Base-by-base conservation (phyloP, 2,329 filamentous ascomycete genomes). In the Thelonectria discophora region DNA sequence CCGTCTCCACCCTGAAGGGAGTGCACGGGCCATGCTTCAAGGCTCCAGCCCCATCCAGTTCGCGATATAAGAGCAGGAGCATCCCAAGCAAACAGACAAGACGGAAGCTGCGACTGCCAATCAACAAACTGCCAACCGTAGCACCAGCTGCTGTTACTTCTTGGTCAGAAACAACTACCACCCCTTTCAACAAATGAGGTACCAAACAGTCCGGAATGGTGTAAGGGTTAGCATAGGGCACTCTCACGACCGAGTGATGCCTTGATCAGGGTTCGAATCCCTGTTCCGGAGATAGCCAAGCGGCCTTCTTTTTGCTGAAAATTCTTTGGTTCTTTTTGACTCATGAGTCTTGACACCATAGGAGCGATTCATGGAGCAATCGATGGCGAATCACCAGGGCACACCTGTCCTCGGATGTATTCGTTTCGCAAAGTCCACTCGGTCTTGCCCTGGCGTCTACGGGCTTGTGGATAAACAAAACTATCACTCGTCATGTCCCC, bases 201-300 rank as follows among this genome's bases (percentile, higher is more conserved):
- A 3, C 20, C 10, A 13, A 46, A 10, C 11, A 21, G 18, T 46
- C 42, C n/a, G 20, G 17, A 21, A 46, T 46, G 42, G 42, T 46
- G 42, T 46, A 46, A 46, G 11, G 20, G 42, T 46, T 46, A 46
- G 42, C 42, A 24, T 24, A 46, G 18, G 18, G 20, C 42, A 46
- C 42, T 46, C 42, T 46, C 42, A 24, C 42, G 11, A 12, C 20
- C 21, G 20, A 18, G 11, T 24, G 11, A 46, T 46, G 20, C 40
- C 40, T 43, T 43, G 40, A 43, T 43, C 40, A 20, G 40, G 40
- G 40, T 58, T 64, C 59, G 65, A 62, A 9, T 68, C 63, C 45
- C 65, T 48, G 15, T 66, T 15, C 66, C 66, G 65, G 21, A 66
- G 64, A 42, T 65, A 56, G 54, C 55, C 65, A 66, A 48, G n/a